Evolutionary conservation across 495 filamentous ascomycete species (phyloP).

Genomic region (Hypoxylon trugodes): DNA sequence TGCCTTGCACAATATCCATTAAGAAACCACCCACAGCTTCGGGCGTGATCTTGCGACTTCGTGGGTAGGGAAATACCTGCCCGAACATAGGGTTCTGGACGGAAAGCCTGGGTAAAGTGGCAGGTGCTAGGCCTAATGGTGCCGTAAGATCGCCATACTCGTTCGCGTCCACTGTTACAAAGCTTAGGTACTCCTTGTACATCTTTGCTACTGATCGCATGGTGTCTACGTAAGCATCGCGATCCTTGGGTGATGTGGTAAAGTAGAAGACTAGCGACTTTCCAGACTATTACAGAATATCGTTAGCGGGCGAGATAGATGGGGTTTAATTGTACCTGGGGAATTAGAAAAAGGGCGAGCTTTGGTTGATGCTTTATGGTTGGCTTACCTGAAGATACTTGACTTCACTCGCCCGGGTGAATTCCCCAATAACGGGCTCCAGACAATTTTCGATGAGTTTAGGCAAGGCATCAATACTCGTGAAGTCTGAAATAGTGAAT

Average conservation of each 20-base stretch:
- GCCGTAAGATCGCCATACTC: conserved; percentile 58
- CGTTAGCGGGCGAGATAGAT: background rate
- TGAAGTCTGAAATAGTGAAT: conserved; percentile 43
- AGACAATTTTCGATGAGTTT: conserved; percentile 49
- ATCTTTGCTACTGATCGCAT: conserved; percentile 57
- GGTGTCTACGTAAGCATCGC: conserved; percentile 41
- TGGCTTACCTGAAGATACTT: conserved; percentile 49
- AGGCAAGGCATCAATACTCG: conserved; percentile 43
- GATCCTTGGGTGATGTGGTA: conserved; percentile 30
- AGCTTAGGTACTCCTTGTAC: conserved; percentile 56
- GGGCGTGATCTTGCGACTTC: conserved; percentile 42
- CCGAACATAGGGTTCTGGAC: conserved; percentile 56
- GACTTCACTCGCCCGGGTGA: conserved; percentile 55
- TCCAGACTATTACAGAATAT: conserved; percentile 45
- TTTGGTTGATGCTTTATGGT: background rate
- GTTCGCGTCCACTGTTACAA: conserved; percentile 54
- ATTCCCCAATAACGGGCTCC: conserved; percentile 51
- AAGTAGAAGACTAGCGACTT: conserved; percentile 61
- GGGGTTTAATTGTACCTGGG: background rate
- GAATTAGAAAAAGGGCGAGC: background rate
- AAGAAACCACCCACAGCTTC: conserved; percentile 51
- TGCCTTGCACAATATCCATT: conserved; percentile 55
- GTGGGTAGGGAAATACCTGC: conserved; percentile 50
- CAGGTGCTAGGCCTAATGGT: conserved; percentile 46
- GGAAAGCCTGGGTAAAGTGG: conserved; percentile 44